Conservation (phyloP, 495 filamentous ascomycete species). For the Annulohypoxylon maeteangense region DNA sequence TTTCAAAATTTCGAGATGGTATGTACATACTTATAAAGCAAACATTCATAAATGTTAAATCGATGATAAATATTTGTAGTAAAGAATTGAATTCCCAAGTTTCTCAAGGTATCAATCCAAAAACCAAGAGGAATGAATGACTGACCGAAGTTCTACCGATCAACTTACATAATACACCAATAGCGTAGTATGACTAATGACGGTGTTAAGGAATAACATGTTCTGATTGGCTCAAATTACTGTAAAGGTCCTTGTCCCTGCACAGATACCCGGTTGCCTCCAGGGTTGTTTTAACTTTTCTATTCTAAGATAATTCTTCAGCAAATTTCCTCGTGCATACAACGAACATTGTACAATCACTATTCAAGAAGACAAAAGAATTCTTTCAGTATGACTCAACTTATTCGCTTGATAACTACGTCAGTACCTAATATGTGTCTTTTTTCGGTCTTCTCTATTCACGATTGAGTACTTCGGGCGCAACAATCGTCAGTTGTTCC, state of each 20-base stretch:
- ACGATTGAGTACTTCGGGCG: not conserved
- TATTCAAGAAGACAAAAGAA: not conserved
- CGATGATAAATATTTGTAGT: too few relatives aligned
- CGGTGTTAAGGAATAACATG: not conserved
- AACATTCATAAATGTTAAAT: not conserved
- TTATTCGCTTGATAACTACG: not conserved
- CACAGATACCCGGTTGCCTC: not conserved
- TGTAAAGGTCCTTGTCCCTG: not conserved
- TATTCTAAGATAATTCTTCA: constrained; percentile 13
- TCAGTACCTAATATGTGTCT: not conserved
- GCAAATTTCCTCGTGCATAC: not conserved
- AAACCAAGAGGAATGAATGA: not conserved
- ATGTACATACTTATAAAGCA: too few relatives aligned
- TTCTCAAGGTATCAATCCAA: too few relatives aligned
- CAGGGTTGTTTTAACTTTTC: not conserved
- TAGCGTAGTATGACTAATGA: too few relatives aligned
- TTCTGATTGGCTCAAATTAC: constrained; percentile 20
- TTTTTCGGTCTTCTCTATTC: not conserved
- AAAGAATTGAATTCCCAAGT: too few relatives aligned
- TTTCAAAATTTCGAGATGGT: too few relatives aligned
- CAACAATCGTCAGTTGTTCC: not conserved
- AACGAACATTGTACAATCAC: not conserved
- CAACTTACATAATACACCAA: not conserved
- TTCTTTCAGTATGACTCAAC: not conserved
- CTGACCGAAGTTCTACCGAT: constrained; percentile 5